Percentiles rank a stretch among this genome's conserved stretches.
Conservation (phyloP, 2,329 filamentous ascomycete species). For the Ophiostoma populinum region DNA sequence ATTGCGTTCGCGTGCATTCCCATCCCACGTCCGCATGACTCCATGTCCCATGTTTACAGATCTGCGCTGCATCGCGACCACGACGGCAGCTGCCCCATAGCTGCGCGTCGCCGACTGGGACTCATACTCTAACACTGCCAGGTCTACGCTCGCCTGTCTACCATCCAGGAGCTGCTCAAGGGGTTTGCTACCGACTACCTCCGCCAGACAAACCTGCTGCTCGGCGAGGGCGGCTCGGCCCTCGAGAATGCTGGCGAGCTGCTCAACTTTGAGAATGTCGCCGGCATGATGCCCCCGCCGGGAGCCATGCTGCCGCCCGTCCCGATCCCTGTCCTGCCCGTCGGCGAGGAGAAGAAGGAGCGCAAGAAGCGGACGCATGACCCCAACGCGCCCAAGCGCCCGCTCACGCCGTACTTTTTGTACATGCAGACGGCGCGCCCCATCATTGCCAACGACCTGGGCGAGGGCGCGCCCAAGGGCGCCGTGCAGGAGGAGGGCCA, state of each 20-base stretch:
- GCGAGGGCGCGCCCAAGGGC: slow-evolving; percentile 59
- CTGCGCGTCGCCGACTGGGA: no score
- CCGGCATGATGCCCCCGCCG: slow-evolving; percentile 27
- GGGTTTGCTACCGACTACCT: slow-evolving; percentile 71
- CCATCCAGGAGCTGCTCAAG: slow-evolving; percentile 63
- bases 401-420: slow-evolving; percentile 85
- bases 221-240: slow-evolving; percentile 38
- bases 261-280: slow-evolving; percentile 32
- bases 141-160: slow-evolving; percentile 63
- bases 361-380: slow-evolving; percentile 76
- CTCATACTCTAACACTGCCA: slow-evolving; percentile 18
- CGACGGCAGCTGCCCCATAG: no score
- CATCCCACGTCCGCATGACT: no score
- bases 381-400: slow-evolving; percentile 87
- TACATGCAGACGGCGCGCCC: slow-evolving; percentile 80
- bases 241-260: slow-evolving; percentile 29
- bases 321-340: slow-evolving; percentile 21
- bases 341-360: slow-evolving; percentile 61
- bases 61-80: no score
- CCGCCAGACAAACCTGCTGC: slow-evolving; percentile 70
- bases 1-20: no score
- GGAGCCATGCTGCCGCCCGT: slow-evolving; percentile 15
- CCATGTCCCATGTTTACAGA: no score
- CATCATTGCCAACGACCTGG: slow-evolving; percentile 65
- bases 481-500: slow-evolving; percentile 80